Base-by-base conservation (phyloP, 192 early-diverging fungal genomes). In the Oehlia diaphana region DNA sequence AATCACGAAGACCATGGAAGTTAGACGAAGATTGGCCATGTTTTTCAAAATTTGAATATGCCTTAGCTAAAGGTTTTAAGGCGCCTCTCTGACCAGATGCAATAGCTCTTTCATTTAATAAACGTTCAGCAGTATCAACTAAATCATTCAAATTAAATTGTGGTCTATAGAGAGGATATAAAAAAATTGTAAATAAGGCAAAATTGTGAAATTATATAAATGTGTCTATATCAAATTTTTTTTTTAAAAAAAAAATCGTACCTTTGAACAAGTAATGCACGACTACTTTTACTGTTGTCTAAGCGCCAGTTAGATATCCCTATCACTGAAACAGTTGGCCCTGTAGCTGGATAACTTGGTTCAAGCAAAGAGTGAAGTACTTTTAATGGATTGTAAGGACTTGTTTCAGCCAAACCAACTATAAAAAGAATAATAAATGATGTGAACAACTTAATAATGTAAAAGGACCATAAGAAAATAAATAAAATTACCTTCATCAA, bases 351-450 rank as follows among this genome's bases (percentile, higher is more conserved):
- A 58, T 58, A 58, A 19, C 14, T 19, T 58, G 14, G 16, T 58
- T 58, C 53, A 21, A 19, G 53, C 5, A 58, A 58, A 58, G 53
- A 19, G 19, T 19, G 53, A 58, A 21, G 53, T 58, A 19, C 53
- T 19, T 58, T 58, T 21, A 19, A 58, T 16, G 53, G 53, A n/a
- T 58, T 58, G 53, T 1, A 72, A 26, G 65, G 70, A 58, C 53
- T 72, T 9, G 68, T 79, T 72, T 79, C 78, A 3, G 78, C 78
- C 14, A 79, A 63, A 73, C 78, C 78, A 21, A 79, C 78, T 78
- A 6, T 12, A 47, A 12, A 12, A 47, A 2, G 7, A 44, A 9
- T 44, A 44, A 44, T 44, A 44, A 9, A 63, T 19, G 2, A 4
- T 4, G 2, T 3, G 0, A 16, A 4, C 0, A 53, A 53, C 4